Evolutionary conservation across 805 yeast genomes (phyloP).

Genomic region (Monosporozyma aerobia): DNA sequence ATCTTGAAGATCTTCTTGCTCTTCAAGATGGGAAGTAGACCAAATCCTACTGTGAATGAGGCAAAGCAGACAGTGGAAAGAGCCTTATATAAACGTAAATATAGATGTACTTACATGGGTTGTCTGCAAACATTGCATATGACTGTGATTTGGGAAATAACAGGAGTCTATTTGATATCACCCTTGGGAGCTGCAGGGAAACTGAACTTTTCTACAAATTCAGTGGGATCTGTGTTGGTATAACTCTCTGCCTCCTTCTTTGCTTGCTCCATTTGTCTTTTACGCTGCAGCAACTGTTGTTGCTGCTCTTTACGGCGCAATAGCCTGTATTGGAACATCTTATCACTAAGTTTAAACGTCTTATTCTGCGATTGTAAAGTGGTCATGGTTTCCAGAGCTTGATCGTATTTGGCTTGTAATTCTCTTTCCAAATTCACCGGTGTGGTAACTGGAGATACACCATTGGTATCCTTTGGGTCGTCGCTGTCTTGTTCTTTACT

Average conservation of each 20-base stretch:
- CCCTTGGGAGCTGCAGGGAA: constrained; percentile 24
- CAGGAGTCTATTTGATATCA: neutral
- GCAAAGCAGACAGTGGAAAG: neutral
- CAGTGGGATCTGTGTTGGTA: constrained; percentile 25
- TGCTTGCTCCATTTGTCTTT: constrained; percentile 18
- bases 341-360: constrained; percentile 15
- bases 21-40: neutral
- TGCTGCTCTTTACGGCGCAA: constrained; percentile 9
- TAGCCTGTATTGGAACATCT: constrained; percentile 19
- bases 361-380: constrained; percentile 12
- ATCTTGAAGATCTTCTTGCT: neutral
- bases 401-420: constrained; percentile 12
- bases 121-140: neutral
- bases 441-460: neutral
- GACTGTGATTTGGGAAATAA: neutral
- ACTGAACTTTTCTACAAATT: constrained; percentile 12
- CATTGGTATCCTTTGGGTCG: neutral
- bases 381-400: constrained; percentile 14
- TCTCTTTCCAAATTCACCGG: neutral
- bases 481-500: neutral
- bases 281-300: constrained; percentile 8
- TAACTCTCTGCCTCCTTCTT: constrained; percentile 7
- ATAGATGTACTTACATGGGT: no score
- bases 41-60: neutral
- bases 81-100: no score